Evolutionary conservation across 768 basidiomycete genomes (phyloP).

Genomic region (Hypholoma fasciculare): DNA sequence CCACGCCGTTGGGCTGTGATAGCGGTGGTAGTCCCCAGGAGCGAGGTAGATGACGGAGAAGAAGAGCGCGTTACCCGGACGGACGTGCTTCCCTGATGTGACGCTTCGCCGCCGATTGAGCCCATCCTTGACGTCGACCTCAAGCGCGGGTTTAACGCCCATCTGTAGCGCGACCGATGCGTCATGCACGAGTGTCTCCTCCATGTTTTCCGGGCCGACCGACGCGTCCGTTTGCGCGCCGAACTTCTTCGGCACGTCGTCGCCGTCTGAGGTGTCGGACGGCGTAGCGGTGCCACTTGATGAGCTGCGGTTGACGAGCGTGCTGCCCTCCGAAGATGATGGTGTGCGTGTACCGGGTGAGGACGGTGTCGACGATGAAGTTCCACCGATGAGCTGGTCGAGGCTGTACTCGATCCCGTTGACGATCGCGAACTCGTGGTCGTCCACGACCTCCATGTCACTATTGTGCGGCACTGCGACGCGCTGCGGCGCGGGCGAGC

Average conservation of each 20-base stretch:
- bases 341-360: slow-evolving; percentile 42
- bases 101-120: slow-evolving; percentile 27
- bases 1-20: slow-evolving; percentile 96
- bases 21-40: slow-evolving; percentile 97
- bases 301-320: slow-evolving; percentile 1
- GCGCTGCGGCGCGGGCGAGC: slow-evolving; percentile 37
- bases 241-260: slow-evolving; percentile 48
- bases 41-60: slow-evolving; percentile 97
- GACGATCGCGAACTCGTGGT: slow-evolving; percentile 91
- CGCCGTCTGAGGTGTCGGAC: slow-evolving; percentile 6
- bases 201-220: slow-evolving; percentile 54
- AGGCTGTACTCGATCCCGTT: slow-evolving; percentile 97
- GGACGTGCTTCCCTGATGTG: slow-evolving; percentile 48
- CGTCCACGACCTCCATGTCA: slow-evolving; percentile 68
- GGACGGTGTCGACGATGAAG: slow-evolving; percentile 34
- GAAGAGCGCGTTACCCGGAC: slow-evolving; percentile 81
- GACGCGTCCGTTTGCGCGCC: slow-evolving; percentile 77
- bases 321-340: slow-evolving; percentile 15
- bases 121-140: slow-evolving; percentile 55
- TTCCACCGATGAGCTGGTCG: slow-evolving; percentile 77
- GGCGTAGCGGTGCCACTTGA: not conserved
- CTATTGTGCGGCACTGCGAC: slow-evolving; percentile 41
- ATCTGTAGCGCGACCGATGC: slow-evolving; percentile 72
- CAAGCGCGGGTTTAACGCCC: slow-evolving; percentile 43
- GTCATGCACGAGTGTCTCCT: slow-evolving; percentile 65